Base-by-base conservation (phyloP, 225 moss, liverwort and hornwort species). In the Antitrichia curtipendula region DNA sequence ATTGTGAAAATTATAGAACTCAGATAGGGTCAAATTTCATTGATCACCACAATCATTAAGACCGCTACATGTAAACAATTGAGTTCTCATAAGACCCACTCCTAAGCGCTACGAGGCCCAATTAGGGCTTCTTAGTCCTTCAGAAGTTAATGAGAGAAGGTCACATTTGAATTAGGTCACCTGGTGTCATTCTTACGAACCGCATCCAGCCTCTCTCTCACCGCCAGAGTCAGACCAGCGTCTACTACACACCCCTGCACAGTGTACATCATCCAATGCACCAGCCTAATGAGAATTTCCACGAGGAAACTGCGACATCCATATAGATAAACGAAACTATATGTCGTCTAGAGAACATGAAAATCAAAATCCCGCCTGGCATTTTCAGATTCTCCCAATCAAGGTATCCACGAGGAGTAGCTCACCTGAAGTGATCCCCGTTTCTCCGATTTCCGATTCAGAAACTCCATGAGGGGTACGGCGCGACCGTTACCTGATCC, bases 401-500 rank as follows among this genome's bases (percentile, higher is more conserved):
- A 54, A 82, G 38, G 76, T 45, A 63, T 34, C 75, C 75, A 65
- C 43, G 75, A 87, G 57, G 38, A 77, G 28, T 38, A 62, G 27
- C 62, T 31, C 62, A 89, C 92, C 88, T 89, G 91, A 66, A 84
- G 64, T 43, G 88, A 59, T 77, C 87, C 70, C 82, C 89, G 89
- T 77, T 87, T 93, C 88, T 92, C 92, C 36, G 86, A 75, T 82
- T 92, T 93, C 56, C 91, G 89, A 80, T 91, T 64, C 36, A 92
- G 88, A 61, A 93, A 93, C 53, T 93, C 93, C 91, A 92, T 38
- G 41, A 92, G 92, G 20, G 93, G 89, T 27, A 92, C 49, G 14
- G 91, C 79, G 79, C 84, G 84, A 74, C 85, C 88, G 52, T 50
- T 85, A 62, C 72, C 64, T 47, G 86, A 82, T 47, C 69, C 79